Evolutionary conservation across 169 alveolate species (phyloP), one percentile per base, ranked within the genome.

Genomic region (Cryptosporidium ubiquitum): DNA sequence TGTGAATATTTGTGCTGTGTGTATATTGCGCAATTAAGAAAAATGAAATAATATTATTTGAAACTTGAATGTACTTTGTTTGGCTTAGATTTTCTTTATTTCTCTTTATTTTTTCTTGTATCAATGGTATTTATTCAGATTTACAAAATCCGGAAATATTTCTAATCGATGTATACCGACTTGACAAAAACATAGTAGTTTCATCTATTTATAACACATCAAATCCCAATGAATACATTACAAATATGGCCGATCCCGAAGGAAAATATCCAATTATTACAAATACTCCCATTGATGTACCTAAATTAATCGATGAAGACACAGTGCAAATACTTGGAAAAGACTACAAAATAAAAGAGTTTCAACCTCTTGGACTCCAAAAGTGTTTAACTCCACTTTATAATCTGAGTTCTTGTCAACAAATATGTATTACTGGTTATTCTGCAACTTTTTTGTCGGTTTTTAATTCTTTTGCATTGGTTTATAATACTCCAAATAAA

Each of bases 181-280:
- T 79, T 7, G 42, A 35, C 23, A 18, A 26, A 20, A 40, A 57
- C 1, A 35, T 79, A 7, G 29, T 79, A 0, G 61, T 79, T 49
- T 42, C 89, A 37, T 79, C 89, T 14, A 66, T 61, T 23, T 79
- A 44, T 64, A 79, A 79, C 37, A 35, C 69, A 18, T 79, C 89
- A 44, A 52, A 31, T 26, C 89, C 89, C 1, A 29, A 33, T 39
- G 39, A 79, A 23, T 79, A 79, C 14, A 64, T 55, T 26, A 79
- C 89, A 14, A 44, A 61, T 61, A 64, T 79, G 35, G 20, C 73
- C 26, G 89, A 79, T 42, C 89, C 89, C 1, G 23, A 31, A 18
- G 89, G 60, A 18, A 33, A 16, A 10, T 20, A 58, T n/a, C 89
- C 89, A 18, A 44, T 58, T 10, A 47, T 40, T 23, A 79, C 89